phyloP scores from a whole-genome alignment of 2,329 filamentous ascomycete genomes.

The Thielaviopsis punctulata region DNA sequence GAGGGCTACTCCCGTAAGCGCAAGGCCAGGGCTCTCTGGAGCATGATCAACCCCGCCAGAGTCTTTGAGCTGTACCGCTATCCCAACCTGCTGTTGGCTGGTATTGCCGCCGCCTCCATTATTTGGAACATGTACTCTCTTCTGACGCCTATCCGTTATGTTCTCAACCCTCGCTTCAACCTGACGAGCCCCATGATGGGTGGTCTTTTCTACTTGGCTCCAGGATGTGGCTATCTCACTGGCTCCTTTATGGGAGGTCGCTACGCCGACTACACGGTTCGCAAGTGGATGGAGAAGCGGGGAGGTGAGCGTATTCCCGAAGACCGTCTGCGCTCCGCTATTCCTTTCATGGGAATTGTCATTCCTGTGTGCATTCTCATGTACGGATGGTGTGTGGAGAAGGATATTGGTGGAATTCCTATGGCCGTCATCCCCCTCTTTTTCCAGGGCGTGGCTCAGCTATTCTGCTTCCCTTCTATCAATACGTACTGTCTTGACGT shows the following conservation, averaged over 20 bases:
- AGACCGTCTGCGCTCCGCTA: conserved; percentile 44
- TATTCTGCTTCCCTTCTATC: conserved; percentile 58
- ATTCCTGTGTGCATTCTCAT: conserved; percentile 48
- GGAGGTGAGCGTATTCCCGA: conserved; percentile 45
- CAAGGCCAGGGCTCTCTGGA: conserved; percentile 37
- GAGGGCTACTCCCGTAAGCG: conserved; percentile 30
- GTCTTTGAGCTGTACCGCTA: conserved; percentile 48
- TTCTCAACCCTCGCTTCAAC: conserved; percentile 57
- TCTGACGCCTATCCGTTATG: conserved; percentile 52
- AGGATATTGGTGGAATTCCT: conserved; percentile 32
- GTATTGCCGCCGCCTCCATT: conserved; percentile 40
- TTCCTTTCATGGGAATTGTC: conserved; percentile 37
- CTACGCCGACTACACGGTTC: conserved; percentile 51
- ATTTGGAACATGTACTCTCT: conserved; percentile 55
- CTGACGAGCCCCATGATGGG: conserved; percentile 48
- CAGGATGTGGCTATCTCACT: conserved; percentile 50
- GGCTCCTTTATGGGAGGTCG: conserved; percentile 57
- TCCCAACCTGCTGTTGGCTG: conserved; percentile 47
- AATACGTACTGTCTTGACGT: conserved; percentile 76
- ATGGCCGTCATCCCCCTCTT: conserved; percentile 59
- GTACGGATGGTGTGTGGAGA: conserved; percentile 37
- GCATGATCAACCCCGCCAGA: conserved; percentile 49
- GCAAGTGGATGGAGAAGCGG: conserved; percentile 43
- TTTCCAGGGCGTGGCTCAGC: conserved; percentile 53
- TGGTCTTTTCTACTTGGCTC: conserved; percentile 58